A percentile compares a stretch with the other conserved stretches of the same genome.
These are phyloP conservation scores for Rhizoctonia solani DNA, from an alignment of 1,284 basidiomycete species.

Conservation along the genomic window DNA sequence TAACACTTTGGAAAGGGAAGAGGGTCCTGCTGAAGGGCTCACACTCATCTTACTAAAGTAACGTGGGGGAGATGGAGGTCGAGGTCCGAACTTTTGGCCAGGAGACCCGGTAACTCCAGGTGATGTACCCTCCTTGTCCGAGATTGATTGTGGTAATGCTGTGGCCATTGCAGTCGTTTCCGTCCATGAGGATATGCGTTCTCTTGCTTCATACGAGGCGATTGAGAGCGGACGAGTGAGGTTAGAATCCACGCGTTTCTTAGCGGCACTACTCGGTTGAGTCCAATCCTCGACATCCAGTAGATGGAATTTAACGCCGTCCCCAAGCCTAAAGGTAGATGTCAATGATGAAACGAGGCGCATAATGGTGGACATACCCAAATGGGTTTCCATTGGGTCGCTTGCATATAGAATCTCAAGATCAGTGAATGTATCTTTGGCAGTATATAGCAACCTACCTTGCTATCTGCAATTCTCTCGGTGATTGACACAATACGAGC, in stretches of 20 bases:
- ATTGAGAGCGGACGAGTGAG: constrained; percentile 41
- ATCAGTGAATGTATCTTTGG: constrained; percentile 8
- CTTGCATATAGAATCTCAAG: constrained; percentile 48
- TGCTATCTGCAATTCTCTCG: constrained; percentile 79
- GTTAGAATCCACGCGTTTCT: constrained; percentile 61
- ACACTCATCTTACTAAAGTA: constrained; percentile 62
- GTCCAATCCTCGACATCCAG: constrained; percentile 94
- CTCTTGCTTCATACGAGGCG: constrained; percentile 34
- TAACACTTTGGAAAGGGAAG: constrained; percentile 71
- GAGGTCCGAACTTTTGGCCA: constrained; percentile 4
- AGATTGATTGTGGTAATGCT: constrained; percentile 8
- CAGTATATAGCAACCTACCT: constrained; percentile 54
- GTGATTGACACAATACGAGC: constrained; percentile 88
- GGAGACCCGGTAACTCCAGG: constrained; percentile 2
- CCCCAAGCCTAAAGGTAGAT: constrained; percentile 64
- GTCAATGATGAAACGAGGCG: neutral
- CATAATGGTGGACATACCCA: constrained; percentile 29
- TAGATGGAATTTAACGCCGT: constrained; percentile 91
- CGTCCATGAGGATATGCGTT: constrained; percentile 36
- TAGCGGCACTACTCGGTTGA: constrained; percentile 57
- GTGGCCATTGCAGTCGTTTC: constrained; percentile 36
- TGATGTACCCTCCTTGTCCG: constrained; percentile 30
- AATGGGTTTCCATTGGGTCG: constrained; percentile 66
- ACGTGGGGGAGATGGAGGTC: constrained; percentile 53
- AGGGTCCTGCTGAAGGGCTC: constrained; percentile 67